These are phyloP conservation scores for Neophaeococcomyces aloes DNA, from an alignment of 2,329 filamentous ascomycete species.

Conservation along the genomic window DNA sequence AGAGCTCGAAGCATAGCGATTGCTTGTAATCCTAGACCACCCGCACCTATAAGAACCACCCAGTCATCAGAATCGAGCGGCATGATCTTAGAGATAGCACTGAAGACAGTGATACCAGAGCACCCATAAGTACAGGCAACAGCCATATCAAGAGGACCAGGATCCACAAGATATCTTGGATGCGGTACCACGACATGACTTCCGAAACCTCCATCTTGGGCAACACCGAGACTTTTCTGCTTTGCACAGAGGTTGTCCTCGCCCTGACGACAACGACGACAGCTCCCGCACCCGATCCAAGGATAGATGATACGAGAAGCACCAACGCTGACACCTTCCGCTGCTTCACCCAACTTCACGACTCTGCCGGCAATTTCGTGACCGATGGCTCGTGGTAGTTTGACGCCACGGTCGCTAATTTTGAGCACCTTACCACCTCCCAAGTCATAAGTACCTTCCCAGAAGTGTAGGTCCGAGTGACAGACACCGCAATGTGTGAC, in stretches of 20 bases:
- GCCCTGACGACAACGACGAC: slow-evolving; percentile 9
- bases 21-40: slow-evolving; percentile 10
- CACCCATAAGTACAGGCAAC: slow-evolving; percentile 10
- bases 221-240: slow-evolving; percentile 2
- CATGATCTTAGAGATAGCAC: slow-evolving; percentile 8
- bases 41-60: slow-evolving; percentile 10
- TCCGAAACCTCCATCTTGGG: slow-evolving; percentile 11
- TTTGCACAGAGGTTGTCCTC: slow-evolving; percentile 10
- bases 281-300: slow-evolving; percentile 10
- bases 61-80: slow-evolving; percentile 7
- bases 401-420: slow-evolving; percentile 33
- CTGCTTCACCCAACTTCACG: slow-evolving; percentile 41
- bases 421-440: slow-evolving; percentile 10
- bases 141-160: slow-evolving; percentile 8
- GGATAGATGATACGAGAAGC: slow-evolving; percentile 22
- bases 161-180: slow-evolving; percentile 14
- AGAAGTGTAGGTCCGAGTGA: slow-evolving; percentile 47
- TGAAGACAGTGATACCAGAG: slow-evolving; percentile 9
- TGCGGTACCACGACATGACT: slow-evolving; percentile 12
- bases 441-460: slow-evolving; percentile 34
- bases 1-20: slow-evolving; percentile 11
- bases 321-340: slow-evolving; percentile 44
- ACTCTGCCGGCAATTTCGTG: slow-evolving; percentile 56
- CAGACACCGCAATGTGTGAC: slow-evolving; percentile 56
- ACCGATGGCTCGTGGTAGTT: slow-evolving; percentile 43